Evolutionary conservation across 257 asterid genomes (phyloP).

Genomic region (Przewalskia tangutica): DNA sequence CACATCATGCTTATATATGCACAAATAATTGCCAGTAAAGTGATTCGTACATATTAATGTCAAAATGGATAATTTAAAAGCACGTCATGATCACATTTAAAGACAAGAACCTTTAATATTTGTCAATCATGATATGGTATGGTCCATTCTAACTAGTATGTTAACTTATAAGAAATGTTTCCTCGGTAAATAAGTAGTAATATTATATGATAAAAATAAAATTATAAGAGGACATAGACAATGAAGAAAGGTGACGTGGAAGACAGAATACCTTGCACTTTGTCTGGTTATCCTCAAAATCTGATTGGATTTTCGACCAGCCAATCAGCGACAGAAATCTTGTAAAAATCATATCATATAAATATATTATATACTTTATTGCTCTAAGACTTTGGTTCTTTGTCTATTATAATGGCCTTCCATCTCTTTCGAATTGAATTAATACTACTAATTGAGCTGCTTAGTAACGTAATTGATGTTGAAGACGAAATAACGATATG

Average conservation of each 20-base stretch:
- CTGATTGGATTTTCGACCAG: background rate
- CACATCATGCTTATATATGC: background rate
- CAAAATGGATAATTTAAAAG: background rate
- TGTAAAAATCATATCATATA: background rate
- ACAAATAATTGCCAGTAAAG: background rate
- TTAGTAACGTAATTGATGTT: background rate
- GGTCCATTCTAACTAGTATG: background rate
- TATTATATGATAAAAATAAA: background rate
- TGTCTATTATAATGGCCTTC: background rate
- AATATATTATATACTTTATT: background rate
- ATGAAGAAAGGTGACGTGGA: background rate
- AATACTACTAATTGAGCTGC: background rate
- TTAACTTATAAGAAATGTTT: background rate
- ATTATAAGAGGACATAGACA: background rate
- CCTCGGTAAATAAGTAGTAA: background rate
- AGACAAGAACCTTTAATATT: background rate
- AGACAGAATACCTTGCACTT: background rate
- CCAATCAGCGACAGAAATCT: background rate
- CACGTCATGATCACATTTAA: background rate
- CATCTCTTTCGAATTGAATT: background rate
- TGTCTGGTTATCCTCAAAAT: conserved; percentile 1
- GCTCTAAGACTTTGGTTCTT: background rate
- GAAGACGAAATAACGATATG: background rate
- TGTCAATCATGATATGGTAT: background rate
- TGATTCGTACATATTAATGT: background rate